Evolutionary conservation across 1,139 yeast species (phyloP), one percentile per base, ranked within the genome.

Genomic region (Nematodospora anomalae): DNA sequence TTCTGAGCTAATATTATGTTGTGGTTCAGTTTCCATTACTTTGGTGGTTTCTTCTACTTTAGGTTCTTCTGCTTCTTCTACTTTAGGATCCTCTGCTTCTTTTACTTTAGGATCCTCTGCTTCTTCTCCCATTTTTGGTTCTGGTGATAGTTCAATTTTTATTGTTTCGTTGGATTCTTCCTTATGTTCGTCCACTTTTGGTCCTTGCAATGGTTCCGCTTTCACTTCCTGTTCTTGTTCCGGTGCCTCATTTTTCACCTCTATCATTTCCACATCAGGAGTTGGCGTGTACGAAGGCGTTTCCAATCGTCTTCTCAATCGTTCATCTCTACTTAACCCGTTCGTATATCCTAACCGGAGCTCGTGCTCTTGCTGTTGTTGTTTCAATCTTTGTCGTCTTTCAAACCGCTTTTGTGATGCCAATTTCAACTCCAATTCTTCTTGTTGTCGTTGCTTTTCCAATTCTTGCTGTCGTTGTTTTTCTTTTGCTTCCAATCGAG

Each of bases 401-500:
- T 72, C 57, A 46, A 58, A 43, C 49, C 79, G 52, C 44, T 62
- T 60, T 39, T 64, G 58, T 7, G 70, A 63, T 9, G 69, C 67
- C 16, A 55, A 37, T 28, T 49, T 48, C 28, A 57, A 40, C 36
- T 64, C 67, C 26, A 57, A 59, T 33, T 64, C 66, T 32, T 61
- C 65, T 33, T 55, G 60, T 35, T 55, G 53, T 28, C 52, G 64
- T 51, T 53, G 62, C 30, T 64, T 55, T 35, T 66, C 55, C 2
- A 45, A 36, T 35, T 73, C 77, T 36, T 67, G 70, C 32, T 57
- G 62, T 33, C 57, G 60, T 35, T 68, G 71, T 40, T 65, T 67
- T 44, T 73, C 79, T 47, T 67, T 73, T n/a, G 76, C 74, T 49
- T 71, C 75, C 26, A 73, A 52, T 51, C 79, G 58, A 6, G 75